Base-by-base conservation (phyloP, 805 yeast genomes). In the Yarrowia osloensis region DNA sequence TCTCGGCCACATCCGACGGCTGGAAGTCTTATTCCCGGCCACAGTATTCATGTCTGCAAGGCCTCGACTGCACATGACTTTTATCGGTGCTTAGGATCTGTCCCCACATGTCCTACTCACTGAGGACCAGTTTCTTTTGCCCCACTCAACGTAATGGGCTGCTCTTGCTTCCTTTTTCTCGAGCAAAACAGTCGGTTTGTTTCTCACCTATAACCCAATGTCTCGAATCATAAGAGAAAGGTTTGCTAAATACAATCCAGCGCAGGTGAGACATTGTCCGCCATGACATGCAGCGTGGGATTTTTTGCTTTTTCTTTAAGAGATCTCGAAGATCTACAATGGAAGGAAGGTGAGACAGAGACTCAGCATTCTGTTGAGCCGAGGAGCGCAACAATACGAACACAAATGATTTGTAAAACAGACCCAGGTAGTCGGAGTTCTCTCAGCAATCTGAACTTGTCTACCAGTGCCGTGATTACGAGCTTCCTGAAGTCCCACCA, bases 301-400 rank as follows among this genome's bases (percentile, higher is more conserved):
- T 31, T 3, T 33, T 21, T 50, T 31, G 26, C 24, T 22, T 33
- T 31, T 50, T 19, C 17, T 15, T 26, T 4, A 11, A 28, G 28
- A 50, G 40, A 50, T 50, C 57, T 50, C 33, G 40, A 50, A 50
- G 57, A 50, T 50, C 57, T 50, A 33, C 57, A 50, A 50, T 50
- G 55, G 55, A 31, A 21, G 35, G 29, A 49, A 49, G 19, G 5
- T n/a, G n/a, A n/a, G n/a, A n/a, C n/a, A n/a, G n/a, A n/a, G n/a
- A n/a, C n/a, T n/a, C n/a, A n/a, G n/a, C n/a, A n/a, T n/a, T n/a
- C n/a, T n/a, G n/a, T n/a, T n/a, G n/a, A n/a, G n/a, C n/a, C n/a
- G n/a, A n/a, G n/a, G n/a, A n/a, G n/a, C n/a, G n/a, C n/a, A n/a
- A n/a, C n/a, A n/a, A n/a, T n/a, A n/a, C n/a, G n/a, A n/a, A n/a